phyloP scores from a whole-genome alignment of 2,329 filamentous ascomycete species.

The Exophiala calicioides region DNA sequence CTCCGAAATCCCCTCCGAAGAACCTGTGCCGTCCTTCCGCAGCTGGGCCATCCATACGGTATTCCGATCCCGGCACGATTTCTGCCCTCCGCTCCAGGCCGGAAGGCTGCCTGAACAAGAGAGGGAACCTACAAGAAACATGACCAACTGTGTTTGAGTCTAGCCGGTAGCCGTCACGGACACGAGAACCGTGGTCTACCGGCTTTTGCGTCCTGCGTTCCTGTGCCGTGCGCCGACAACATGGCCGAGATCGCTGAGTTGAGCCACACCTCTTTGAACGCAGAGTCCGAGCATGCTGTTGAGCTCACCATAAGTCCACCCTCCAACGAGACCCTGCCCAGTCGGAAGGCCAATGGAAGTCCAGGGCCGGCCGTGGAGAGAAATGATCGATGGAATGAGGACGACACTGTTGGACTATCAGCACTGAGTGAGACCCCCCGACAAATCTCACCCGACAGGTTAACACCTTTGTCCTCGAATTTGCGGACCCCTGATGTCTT shows the following conservation, averaged over 20 bases:
- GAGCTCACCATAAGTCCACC: conserved; percentile 1
- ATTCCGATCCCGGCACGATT: conserved; percentile 9
- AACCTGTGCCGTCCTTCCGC: neutral
- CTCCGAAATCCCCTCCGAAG: neutral
- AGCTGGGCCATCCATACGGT: conserved; percentile 16
- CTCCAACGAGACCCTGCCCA: conserved; percentile 9
- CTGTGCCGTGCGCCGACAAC: neutral
- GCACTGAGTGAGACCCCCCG: conserved; percentile 8
- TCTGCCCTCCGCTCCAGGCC: conserved; percentile 3
- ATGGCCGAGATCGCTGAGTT: conserved; percentile 19
- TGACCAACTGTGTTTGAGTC: conserved; percentile 5
- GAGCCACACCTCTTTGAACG: neutral
- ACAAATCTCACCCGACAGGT: conserved; percentile 19
- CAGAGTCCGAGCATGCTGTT: neutral
- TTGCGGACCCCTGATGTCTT: conserved; percentile 12
- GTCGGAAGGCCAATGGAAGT: conserved; percentile 14
- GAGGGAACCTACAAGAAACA: conserved; percentile 8
- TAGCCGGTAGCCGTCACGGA: conserved; percentile 4
- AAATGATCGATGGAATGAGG: conserved; percentile 2
- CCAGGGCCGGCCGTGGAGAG: conserved; percentile 21
- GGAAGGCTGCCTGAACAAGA: conserved; percentile 5
- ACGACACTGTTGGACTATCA: neutral
- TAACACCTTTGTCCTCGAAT: conserved; percentile 12
- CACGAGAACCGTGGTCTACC: conserved; percentile 3
- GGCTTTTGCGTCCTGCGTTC: neutral